Evolutionary conservation across 495 filamentous ascomycete species (phyloP), one percentile per base, ranked within the genome.

Genomic region (Penicillium canescens): DNA sequence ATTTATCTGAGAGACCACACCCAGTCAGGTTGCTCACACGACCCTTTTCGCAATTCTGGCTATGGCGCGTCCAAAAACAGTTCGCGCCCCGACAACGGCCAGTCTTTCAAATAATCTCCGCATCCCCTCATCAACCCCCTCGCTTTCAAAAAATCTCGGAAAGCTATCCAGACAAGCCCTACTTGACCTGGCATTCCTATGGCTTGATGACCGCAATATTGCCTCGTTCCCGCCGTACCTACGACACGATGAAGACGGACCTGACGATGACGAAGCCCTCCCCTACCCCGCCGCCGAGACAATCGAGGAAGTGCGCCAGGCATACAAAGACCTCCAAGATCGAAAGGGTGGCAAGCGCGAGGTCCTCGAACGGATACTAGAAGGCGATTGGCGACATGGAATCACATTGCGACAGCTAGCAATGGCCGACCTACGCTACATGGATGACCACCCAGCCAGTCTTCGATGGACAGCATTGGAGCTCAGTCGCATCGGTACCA

Each of bases 301-400:
- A 11, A 66, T 86, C 43, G 80, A 81, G 26, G 84, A 85, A 45
- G 72, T 91, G 11, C 77, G 79, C 11, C 80, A 86, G 38, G 72
- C 78, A 35, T 94, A 92, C 71, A 66, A 73, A 18, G 73, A 76
- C 18, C 59, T 84, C 0, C 72, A 73, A 34, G 67, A 69, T 8
- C 72, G 82, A 20, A 91, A 86, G 61, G 88, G 88, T 3, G 81
- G 79, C 9, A 89, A 86, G 57, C 77, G 84, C 42, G 90, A 96
- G 62, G 80, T 93, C 4, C 72, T 89, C 6, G 88, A 91, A 59
- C 79, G 89, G 26, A 86, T 96, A 36, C 58, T 88, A 0, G 86
- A 92, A 52, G 88, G 88, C 39, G 91, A 96, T 65, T 96, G 90
- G 90, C 78, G 89, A 18, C 78, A 84, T 45, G 91, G 91, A 1